A percentile compares a stretch with the other conserved stretches of the same genome.
phyloP scores from a whole-genome alignment of 305 asterid genomes.

The Fraxinus xanthoxyloides region DNA sequence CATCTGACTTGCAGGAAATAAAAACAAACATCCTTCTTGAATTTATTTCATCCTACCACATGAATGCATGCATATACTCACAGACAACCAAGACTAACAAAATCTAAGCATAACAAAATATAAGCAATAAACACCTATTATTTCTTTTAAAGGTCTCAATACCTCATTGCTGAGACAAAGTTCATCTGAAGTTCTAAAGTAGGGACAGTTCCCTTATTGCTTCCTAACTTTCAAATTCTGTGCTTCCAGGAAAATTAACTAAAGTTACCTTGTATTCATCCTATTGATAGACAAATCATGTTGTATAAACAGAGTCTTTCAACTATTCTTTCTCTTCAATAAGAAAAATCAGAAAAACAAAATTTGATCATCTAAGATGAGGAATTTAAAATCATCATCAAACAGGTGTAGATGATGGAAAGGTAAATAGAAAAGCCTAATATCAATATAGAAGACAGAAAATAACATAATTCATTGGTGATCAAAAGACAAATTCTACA shows the following conservation, averaged over 20 bases:
- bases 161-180: conserved; percentile 9
- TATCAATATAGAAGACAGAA: conserved; percentile 15
- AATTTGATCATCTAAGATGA: background rate
- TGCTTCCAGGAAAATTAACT: background rate
- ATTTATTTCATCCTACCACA: background rate
- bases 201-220: background rate
- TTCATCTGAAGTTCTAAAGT: background rate
- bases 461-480: background rate
- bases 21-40: background rate
- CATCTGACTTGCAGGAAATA: background rate
- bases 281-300: background rate
- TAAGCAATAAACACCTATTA: background rate
- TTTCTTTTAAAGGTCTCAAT: background rate
- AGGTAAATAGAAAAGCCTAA: conserved; percentile 7
- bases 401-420: background rate
- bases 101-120: background rate
- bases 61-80: background rate
- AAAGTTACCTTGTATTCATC: background rate
- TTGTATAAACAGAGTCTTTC: background rate
- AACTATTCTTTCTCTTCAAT: background rate
- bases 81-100: background rate
- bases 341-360: background rate
- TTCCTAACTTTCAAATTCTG: background rate
- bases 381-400: background rate
- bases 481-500: conserved; percentile 18